Conservation (phyloP, 2,329 filamentous ascomycete genomes). For the Berkeleyomyces rouxiae region DNA sequence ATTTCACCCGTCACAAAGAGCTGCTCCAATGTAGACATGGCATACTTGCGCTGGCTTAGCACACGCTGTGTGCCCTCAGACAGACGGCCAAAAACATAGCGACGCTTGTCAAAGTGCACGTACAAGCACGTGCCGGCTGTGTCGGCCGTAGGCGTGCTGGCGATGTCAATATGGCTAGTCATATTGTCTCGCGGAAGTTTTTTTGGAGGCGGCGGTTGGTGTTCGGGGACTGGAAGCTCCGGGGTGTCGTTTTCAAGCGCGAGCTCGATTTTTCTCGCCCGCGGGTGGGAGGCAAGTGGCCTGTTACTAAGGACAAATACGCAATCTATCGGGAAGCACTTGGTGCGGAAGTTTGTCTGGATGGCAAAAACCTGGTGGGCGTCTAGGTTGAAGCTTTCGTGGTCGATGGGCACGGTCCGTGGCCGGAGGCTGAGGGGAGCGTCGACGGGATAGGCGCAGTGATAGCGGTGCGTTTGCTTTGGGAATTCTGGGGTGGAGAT, state of each 20-base stretch:
- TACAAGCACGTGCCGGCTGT: constrained; percentile 64
- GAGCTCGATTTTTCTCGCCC: neutral
- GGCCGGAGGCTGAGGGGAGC: neutral
- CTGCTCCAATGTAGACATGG: constrained; percentile 50
- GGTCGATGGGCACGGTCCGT: constrained; percentile 4
- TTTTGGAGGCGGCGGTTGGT: neutral
- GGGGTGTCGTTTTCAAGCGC: neutral
- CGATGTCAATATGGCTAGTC: constrained; percentile 57
- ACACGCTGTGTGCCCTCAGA: constrained; percentile 74
- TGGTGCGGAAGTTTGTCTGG: constrained; percentile 3
- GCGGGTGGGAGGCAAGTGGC: neutral
- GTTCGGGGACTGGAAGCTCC: neutral
- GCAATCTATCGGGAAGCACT: constrained; percentile 9
- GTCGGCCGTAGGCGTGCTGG: constrained; percentile 74
- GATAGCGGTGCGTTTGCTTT: neutral
- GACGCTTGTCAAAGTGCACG: constrained; percentile 63
- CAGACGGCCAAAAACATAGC: constrained; percentile 73
- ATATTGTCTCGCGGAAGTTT: constrained; percentile 29
- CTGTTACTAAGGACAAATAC: constrained; percentile 13
- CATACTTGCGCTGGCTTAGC: constrained; percentile 48
- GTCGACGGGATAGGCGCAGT: neutral
- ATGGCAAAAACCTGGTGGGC: constrained; percentile 10
- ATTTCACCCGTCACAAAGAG: constrained; percentile 69
- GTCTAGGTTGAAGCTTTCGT: constrained; percentile 3
- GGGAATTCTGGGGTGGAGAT: neutral